These are phyloP conservation scores for Epicoccum sorghinum DNA, from an alignment of 2,329 filamentous ascomycete species.

Conservation along the genomic window DNA sequence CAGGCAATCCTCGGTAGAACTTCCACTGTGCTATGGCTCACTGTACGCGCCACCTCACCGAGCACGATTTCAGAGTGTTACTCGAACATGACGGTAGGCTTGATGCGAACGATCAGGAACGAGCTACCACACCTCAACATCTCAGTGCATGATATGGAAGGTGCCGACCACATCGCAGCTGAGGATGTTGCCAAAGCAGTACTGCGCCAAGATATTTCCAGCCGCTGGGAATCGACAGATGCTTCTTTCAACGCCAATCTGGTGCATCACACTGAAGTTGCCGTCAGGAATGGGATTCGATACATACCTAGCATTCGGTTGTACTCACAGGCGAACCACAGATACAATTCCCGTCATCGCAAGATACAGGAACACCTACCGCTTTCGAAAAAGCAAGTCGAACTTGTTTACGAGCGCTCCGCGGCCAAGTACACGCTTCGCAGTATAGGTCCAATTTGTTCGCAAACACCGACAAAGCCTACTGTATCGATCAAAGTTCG, in stretches of 20 bases:
- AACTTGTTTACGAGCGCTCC: neutral
- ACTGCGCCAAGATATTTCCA: constrained; percentile 5
- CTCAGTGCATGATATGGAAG: constrained; percentile 14
- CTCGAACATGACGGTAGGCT: constrained; percentile 15
- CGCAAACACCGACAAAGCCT: neutral
- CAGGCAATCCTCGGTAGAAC: neutral
- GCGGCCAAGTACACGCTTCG: neutral
- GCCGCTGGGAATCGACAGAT: neutral
- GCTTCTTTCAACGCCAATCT: neutral
- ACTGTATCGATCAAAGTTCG: neutral
- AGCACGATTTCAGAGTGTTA: neutral
- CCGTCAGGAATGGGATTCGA: neutral
- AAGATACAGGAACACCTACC: constrained; percentile 8
- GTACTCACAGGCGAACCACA: constrained; percentile 17
- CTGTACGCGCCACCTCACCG: constrained; percentile 8
- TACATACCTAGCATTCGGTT: constrained; percentile 4
- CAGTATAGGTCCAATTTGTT: neutral
- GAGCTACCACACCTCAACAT: constrained; percentile 18
- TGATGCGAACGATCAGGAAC: constrained; percentile 8
- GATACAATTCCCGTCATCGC: constrained; percentile 32
- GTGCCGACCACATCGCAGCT: neutral
- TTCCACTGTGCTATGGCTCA: constrained; percentile 22
- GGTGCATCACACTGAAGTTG: neutral
- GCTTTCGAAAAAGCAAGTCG: neutral
- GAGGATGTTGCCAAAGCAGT: neutral